Base-by-base conservation (phyloP, 2,329 filamentous ascomycete species). In the Alternaria sp. region DNA sequence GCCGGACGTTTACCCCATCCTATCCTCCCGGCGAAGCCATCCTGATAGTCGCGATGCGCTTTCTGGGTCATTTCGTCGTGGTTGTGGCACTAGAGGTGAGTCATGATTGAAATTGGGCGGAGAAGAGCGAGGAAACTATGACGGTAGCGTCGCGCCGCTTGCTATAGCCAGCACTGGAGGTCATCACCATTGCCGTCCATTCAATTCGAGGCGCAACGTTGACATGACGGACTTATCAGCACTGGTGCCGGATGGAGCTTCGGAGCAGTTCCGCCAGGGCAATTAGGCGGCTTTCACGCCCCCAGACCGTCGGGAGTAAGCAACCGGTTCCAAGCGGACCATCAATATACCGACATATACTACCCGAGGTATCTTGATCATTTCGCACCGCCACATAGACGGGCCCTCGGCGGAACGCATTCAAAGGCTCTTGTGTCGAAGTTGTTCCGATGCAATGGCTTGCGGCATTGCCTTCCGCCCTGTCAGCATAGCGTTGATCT, bases 1-100 rank as follows among this genome's bases (percentile, higher is more conserved):
- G 80, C 83, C 5, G 82, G 82, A 6, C 72, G 76, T 21, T 54
- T 59, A 40, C 82, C 83, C 82, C 82, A 84, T 64, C 81, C 82
- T 70, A 84, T 81, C 32, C 76, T 79, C 43, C 77, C 74, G 52
- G 77, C 78, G 66, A 80, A 83, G 62, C 81, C 82, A 50, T 32
- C 23, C 30, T 25, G 55, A 30, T 59, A 44, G 49, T 32, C 49
- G 30, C 40, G 36, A 26, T 26, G 49, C 15, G 49, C 59, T 50
- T 69, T 57, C 26, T 61, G 61, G 43, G 71, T 54, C 72, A 73
- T 74, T 47, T 28, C 67, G 66, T 68, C 50, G 64, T 58, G 56
- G 13, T 59, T 65, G 57, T 15, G 56, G 30, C 52, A 40, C 45
- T 55, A 47, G 56, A 58, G 51, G 60, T 62, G 32, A 59, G 62